These are phyloP conservation scores for Bisporella sp. DNA, from an alignment of 2,329 filamentous ascomycete species.

Conservation along the genomic window DNA sequence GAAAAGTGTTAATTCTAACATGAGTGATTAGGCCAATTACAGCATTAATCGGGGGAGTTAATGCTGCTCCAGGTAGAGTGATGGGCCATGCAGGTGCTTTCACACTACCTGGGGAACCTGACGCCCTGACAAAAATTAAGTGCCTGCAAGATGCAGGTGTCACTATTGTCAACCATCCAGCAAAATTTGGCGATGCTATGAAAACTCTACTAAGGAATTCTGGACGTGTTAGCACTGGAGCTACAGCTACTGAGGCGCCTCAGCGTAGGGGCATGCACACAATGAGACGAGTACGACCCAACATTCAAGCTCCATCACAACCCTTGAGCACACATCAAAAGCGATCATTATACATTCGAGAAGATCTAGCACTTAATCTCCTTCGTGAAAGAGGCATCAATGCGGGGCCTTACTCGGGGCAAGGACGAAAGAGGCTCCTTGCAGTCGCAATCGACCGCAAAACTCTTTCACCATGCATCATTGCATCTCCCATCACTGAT, in stretches of 20 bases:
- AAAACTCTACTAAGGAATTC: slow-evolving; percentile 46
- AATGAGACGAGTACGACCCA: slow-evolving; percentile 24
- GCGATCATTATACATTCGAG: slow-evolving; percentile 48
- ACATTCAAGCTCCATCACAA: not conserved
- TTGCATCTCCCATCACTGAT: slow-evolving; percentile 41
- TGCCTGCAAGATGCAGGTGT: slow-evolving; percentile 60
- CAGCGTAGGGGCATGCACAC: slow-evolving; percentile 49
- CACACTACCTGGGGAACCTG: slow-evolving; percentile 57
- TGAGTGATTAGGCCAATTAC: slow-evolving; percentile 53
- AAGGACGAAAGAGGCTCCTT: slow-evolving; percentile 41
- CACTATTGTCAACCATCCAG: slow-evolving; percentile 67
- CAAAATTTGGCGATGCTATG: slow-evolving; percentile 65
- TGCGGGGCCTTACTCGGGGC: slow-evolving; percentile 30
- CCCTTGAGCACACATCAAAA: slow-evolving; percentile 28
- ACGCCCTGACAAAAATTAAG: slow-evolving; percentile 57
- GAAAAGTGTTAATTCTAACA: slow-evolving; percentile 12
- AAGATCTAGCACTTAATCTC: slow-evolving; percentile 46
- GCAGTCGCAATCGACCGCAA: slow-evolving; percentile 60
- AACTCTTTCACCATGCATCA: slow-evolving; percentile 54
- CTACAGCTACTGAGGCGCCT: slow-evolving; percentile 27
- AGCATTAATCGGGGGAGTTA: slow-evolving; percentile 60
- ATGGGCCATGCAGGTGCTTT: slow-evolving; percentile 81
- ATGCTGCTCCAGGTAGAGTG: slow-evolving; percentile 55
- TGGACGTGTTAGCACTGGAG: slow-evolving; percentile 31
- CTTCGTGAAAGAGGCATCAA: slow-evolving; percentile 44